phyloP scores from a whole-genome alignment of 2,329 filamentous ascomycete species.

The Fusarium sp. region DNA sequence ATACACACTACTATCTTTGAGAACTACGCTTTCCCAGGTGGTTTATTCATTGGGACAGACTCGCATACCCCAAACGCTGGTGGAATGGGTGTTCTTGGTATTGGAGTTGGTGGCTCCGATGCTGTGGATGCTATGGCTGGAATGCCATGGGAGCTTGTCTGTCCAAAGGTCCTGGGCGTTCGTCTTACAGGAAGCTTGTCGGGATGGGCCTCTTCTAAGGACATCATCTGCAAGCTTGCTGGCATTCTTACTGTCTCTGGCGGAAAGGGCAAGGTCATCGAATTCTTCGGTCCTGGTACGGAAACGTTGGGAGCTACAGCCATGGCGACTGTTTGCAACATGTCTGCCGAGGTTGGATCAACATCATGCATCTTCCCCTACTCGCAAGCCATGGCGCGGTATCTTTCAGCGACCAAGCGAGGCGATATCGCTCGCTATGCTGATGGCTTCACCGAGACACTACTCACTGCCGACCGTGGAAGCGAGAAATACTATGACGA shows the following conservation, averaged over 20 bases:
- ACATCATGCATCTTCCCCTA: conserved; percentile 54
- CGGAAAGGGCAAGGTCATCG: conserved; percentile 51
- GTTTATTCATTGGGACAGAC: conserved; percentile 52
- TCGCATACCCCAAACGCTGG: conserved; percentile 54
- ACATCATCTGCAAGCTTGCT: conserved; percentile 53
- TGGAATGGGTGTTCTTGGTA: conserved; percentile 51
- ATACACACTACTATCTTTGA: conserved; percentile 56
- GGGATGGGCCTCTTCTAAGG: conserved; percentile 18
- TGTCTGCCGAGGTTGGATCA: conserved; percentile 53
- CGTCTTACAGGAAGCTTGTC: conserved; percentile 77
- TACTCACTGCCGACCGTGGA: conserved; percentile 26
- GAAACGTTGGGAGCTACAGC: conserved; percentile 50
- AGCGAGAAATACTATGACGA: conserved; percentile 49
- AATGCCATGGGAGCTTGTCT: conserved; percentile 55
- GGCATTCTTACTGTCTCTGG: conserved; percentile 51
- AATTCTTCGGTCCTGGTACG: conserved; percentile 52
- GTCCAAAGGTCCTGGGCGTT: conserved; percentile 95
- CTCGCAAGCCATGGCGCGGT: conserved; percentile 48
- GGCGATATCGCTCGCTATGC: conserved; percentile 32
- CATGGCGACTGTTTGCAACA: conserved; percentile 54
- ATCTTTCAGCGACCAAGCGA: conserved; percentile 48
- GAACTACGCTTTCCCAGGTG: conserved; percentile 53
- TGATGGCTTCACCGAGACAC: background rate
- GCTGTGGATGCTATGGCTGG: conserved; percentile 57
- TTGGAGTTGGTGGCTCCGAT: conserved; percentile 60